A percentile compares a stretch with the other conserved stretches of the same genome.
phyloP scores from a whole-genome alignment of 2,329 filamentous ascomycete species.

The Pyrenophora tritici-repentis region DNA sequence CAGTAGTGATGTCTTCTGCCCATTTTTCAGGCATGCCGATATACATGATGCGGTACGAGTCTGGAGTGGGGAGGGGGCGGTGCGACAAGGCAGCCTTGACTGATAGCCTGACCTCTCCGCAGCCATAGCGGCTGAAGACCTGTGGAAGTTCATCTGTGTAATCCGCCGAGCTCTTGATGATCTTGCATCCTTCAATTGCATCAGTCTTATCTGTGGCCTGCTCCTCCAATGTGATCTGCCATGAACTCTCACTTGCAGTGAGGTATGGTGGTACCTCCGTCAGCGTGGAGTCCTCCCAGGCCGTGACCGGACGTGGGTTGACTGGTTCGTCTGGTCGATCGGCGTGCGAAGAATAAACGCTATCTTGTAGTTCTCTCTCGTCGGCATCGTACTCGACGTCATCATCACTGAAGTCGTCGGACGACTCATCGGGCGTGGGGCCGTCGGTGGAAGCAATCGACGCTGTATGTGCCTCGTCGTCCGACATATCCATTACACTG shows the following conservation, averaged over 20 bases:
- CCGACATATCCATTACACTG: conserved; percentile 38
- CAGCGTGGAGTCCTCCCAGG: conserved; percentile 35
- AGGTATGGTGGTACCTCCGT: conserved; percentile 36
- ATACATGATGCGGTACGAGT: conserved; percentile 42
- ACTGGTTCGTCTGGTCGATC: conserved; percentile 20
- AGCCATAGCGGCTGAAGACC: conserved; percentile 34
- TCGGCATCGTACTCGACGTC: conserved; percentile 38
- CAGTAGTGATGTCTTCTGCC: conserved; percentile 37
- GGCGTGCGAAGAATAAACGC: conserved; percentile 27
- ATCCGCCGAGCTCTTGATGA: conserved; percentile 32
- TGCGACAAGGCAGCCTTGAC: conserved; percentile 37
- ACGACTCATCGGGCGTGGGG: conserved; percentile 42
- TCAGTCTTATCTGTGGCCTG: conserved; percentile 15
- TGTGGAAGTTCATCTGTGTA: conserved; percentile 27
- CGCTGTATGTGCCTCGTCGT: conserved; percentile 46
- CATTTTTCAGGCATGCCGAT: conserved; percentile 39
- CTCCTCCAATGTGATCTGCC: conserved; percentile 35
- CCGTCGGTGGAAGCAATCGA: conserved; percentile 45
- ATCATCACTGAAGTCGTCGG: conserved; percentile 36
- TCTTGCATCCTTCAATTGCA: conserved; percentile 22
- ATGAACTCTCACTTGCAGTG: conserved; percentile 25
- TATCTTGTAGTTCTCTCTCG: conserved; percentile 22
- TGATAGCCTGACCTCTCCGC: conserved; percentile 34
- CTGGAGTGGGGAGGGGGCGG: conserved; percentile 29
- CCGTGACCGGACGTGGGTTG: conserved; percentile 21